Conservation (phyloP, 2,329 filamentous ascomycete species). For the Apiospora aurea region DNA sequence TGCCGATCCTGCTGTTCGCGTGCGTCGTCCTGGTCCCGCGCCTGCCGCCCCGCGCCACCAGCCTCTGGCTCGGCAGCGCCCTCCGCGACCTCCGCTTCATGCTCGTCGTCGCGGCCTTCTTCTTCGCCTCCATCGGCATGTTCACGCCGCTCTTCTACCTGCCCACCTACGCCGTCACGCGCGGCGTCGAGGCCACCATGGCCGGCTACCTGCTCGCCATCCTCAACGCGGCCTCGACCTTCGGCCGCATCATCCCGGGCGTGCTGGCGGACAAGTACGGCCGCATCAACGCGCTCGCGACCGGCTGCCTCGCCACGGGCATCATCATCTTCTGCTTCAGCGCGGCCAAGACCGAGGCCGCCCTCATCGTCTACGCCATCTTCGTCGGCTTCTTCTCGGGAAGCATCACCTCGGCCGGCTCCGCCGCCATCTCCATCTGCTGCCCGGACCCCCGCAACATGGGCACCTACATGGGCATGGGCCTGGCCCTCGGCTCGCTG, state of each 20-base stretch:
- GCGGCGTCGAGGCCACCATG: conserved; percentile 36
- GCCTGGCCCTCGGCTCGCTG: conserved; percentile 50
- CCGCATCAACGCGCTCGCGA: conserved; percentile 45
- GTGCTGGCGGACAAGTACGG: conserved; percentile 46
- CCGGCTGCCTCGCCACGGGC: conserved; percentile 36
- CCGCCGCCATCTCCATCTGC: conserved; percentile 51
- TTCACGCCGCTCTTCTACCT: conserved; percentile 53
- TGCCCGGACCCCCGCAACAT: conserved; percentile 57
- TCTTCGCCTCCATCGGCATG: conserved; percentile 43
- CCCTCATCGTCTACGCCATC: conserved; percentile 42
- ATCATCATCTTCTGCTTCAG: conserved; percentile 50
- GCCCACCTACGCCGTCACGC: conserved; percentile 37
- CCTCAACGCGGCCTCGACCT: conserved; percentile 47
- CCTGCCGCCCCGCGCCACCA: conserved; percentile 44
- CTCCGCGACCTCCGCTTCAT: conserved; percentile 48
- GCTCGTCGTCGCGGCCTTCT: conserved; percentile 45
- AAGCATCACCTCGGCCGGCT: conserved; percentile 53
- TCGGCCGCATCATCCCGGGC: conserved; percentile 48
- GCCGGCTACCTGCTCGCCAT: conserved; percentile 49
- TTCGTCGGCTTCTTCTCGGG: conserved; percentile 50
- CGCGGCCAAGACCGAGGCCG: conserved; percentile 37
- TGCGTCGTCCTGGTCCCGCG: conserved; percentile 1
- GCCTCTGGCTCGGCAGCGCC: conserved; percentile 48
- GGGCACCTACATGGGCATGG: conserved; percentile 64
- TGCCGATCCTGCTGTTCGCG: conserved; percentile 21